Evolutionary conservation across 495 filamentous ascomycete genomes (phyloP).

Genomic region (Daldinia decipiens): DNA sequence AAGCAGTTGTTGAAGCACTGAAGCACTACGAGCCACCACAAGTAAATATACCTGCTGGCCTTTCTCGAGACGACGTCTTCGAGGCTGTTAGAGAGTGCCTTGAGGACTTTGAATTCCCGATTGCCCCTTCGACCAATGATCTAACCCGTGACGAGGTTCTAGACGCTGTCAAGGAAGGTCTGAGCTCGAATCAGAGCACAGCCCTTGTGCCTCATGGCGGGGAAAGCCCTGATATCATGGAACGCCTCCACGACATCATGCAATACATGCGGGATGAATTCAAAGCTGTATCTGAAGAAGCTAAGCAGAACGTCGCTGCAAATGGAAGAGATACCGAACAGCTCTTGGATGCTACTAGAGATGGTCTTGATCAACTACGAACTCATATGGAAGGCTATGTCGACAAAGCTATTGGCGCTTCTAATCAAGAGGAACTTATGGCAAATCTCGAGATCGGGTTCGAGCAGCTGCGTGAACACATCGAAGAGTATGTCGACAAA

Average conservation of each 20-base stretch:
- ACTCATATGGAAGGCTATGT: constrained; percentile 74
- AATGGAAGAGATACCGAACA: constrained; percentile 83
- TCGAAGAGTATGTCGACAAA: constrained; percentile 79
- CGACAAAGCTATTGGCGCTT: constrained; percentile 31
- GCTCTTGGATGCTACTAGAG: constrained; percentile 83
- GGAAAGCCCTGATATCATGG: constrained; percentile 70
- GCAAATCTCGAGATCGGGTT: constrained; percentile 85
- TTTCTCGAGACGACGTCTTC: constrained; percentile 81
- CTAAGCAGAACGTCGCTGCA: constrained; percentile 77
- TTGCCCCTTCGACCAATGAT: constrained; percentile 57
- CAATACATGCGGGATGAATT: constrained; percentile 76
- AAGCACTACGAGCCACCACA: constrained; percentile 79
- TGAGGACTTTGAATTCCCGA: constrained; percentile 74
- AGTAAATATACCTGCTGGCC: constrained; percentile 69
- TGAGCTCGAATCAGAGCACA: constrained; percentile 51
- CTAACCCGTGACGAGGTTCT: constrained; percentile 64
- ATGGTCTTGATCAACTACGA: constrained; percentile 83
- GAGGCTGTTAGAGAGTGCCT: constrained; percentile 80
- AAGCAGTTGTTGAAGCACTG: constrained; percentile 82
- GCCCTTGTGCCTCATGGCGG: constrained; percentile 49
- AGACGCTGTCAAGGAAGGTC: constrained; percentile 64
- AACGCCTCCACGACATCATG: constrained; percentile 77
- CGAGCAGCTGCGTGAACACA: constrained; percentile 76
- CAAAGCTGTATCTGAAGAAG: constrained; percentile 66
- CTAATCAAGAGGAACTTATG: constrained; percentile 80